Conservation (phyloP, 1,139 yeast genomes). For the Pneumocystis wakefieldiae region DNA sequence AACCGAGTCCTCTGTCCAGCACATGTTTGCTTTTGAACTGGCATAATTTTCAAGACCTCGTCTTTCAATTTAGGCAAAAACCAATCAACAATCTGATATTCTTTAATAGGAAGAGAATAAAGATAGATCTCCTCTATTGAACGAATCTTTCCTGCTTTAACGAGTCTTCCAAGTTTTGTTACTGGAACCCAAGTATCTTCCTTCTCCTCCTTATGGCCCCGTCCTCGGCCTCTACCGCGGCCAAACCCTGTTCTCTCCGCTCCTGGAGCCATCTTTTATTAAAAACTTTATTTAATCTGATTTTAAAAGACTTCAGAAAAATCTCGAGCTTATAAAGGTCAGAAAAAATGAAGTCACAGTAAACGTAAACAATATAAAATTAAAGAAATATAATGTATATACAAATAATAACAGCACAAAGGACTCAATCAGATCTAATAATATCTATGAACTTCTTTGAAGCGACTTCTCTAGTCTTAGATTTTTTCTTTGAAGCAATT, state of each 20-base stretch:
- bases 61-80: conserved; percentile 92
- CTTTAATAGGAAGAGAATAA: conserved; percentile 99
- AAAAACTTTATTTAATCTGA: too few relatives aligned
- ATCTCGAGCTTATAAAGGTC: background rate
- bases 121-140: conserved; percentile 96
- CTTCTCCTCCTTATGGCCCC: conserved; percentile 72
- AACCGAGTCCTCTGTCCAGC: conserved; percentile 99
- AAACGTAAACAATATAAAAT: background rate
- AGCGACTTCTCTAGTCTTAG: background rate
- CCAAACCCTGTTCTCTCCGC: conserved; percentile 24
- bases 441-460: background rate
- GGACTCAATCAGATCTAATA: background rate
- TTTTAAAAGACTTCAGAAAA: too few relatives aligned
- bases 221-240: conserved; percentile 45
- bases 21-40: conserved; percentile 99
- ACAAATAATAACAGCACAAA: background rate
- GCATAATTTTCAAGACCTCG: conserved; percentile 80
- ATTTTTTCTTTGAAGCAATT: background rate
- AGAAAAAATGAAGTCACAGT: background rate
- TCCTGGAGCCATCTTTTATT: conserved; percentile 12
- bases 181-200: conserved; percentile 96
- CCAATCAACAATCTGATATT: conserved; percentile 95
- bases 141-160: conserved; percentile 95
- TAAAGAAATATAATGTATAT: background rate
- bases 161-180: conserved; percentile 99